These are phyloP conservation scores for Chrysoporthe deuterocubensis DNA, from an alignment of 2,329 filamentous ascomycete genomes.

Conservation along the genomic window DNA sequence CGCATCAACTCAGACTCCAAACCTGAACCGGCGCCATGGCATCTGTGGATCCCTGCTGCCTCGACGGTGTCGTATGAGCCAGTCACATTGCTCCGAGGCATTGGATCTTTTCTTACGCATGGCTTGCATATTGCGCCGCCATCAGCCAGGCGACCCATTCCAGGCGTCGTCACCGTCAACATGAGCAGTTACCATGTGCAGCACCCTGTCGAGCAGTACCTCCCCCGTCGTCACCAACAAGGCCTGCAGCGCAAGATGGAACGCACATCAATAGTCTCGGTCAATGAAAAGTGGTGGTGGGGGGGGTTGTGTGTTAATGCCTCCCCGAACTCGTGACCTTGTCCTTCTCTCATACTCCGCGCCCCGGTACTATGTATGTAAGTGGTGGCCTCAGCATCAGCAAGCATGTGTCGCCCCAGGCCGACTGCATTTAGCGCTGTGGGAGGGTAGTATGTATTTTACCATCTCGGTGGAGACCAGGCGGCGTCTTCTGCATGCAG, in stretches of 20 bases:
- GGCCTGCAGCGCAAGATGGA: background rate
- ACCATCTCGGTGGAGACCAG: slow-evolving; percentile 14
- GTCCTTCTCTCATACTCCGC: background rate
- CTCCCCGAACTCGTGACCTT: background rate
- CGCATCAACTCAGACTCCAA: background rate
- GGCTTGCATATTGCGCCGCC: background rate
- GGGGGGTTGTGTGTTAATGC: background rate
- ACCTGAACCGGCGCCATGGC: background rate
- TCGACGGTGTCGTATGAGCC: background rate
- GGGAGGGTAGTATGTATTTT: slow-evolving; percentile 3
- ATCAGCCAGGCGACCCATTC: slow-evolving; percentile 7
- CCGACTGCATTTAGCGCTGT: slow-evolving; percentile 2
- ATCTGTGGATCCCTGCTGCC: background rate
- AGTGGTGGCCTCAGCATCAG: background rate
- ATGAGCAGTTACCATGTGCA: background rate
- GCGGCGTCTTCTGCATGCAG: slow-evolving; percentile 23
- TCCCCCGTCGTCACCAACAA: background rate
- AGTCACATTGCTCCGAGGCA: slow-evolving; percentile 8
- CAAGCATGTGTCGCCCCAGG: background rate
- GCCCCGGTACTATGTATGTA: background rate
- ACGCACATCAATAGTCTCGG: background rate
- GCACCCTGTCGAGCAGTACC: background rate
- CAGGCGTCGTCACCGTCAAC: slow-evolving; percentile 6
- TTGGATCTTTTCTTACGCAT: background rate
- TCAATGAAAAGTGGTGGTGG: background rate